A percentile compares a stretch with the other conserved stretches of the same genome.
Evolutionary conservation across 176 grass and related monocot species (phyloP).

Genomic region (Oropetium thomaeum): DNA sequence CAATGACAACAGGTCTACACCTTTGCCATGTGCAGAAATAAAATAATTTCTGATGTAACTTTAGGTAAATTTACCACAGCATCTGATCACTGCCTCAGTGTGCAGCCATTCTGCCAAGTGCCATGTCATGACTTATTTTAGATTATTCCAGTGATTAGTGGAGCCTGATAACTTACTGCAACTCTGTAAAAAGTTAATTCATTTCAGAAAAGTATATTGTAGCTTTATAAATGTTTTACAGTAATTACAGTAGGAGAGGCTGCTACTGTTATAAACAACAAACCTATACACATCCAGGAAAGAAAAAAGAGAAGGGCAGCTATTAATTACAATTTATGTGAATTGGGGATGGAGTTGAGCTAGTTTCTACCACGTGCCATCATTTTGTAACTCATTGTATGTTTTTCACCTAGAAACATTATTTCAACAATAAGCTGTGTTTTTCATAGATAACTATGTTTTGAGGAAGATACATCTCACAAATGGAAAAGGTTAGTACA

Average conservation of each 20-base stretch:
- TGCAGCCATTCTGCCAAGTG: background rate
- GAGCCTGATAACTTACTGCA: background rate
- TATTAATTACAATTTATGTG: no score
- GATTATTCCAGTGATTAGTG: background rate
- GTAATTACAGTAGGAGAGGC: no score
- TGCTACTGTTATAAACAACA: no score
- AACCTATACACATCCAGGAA: no score
- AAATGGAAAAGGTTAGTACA: background rate
- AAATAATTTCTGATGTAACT: slow-evolving; percentile 21
- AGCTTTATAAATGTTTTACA: no score
- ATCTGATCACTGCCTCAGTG: slow-evolving; percentile 21
- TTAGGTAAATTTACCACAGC: slow-evolving; percentile 1
- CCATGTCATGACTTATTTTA: background rate
- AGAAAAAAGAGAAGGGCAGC: no score
- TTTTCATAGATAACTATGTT: slow-evolving; percentile 8
- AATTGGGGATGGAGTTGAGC: no score
- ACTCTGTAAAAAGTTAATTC: background rate
- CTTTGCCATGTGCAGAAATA: no score
- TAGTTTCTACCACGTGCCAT: no score
- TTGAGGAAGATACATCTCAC: background rate
- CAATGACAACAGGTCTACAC: background rate
- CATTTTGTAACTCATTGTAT: no score
- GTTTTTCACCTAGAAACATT: slow-evolving; percentile 1
- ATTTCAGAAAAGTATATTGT: background rate
- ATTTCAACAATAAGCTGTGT: background rate